Evolutionary conservation across 2,329 filamentous ascomycete species (phyloP).

Genomic region (Monosporascus sp.): DNA sequence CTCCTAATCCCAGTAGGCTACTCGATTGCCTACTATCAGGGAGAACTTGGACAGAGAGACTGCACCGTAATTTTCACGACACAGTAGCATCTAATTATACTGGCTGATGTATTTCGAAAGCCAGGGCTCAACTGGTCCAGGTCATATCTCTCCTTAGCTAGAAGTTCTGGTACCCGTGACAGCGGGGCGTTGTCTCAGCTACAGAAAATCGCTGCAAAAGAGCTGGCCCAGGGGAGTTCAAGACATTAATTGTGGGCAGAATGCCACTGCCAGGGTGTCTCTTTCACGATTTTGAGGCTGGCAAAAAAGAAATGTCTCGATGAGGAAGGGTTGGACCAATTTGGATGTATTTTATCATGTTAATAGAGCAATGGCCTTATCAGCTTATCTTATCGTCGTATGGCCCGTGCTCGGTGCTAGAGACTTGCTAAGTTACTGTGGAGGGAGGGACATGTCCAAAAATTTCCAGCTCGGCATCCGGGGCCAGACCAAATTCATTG

Average conservation of each 20-base stretch:
- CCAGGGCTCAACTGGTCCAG: too few relatives aligned
- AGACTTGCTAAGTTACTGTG: not conserved
- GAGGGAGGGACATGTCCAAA: not conserved
- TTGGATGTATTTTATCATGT: not conserved
- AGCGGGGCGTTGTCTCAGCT: slow-evolving; percentile 33
- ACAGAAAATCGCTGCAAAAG: slow-evolving; percentile 22
- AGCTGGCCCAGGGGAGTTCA: slow-evolving; percentile 11
- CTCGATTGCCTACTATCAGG: too few relatives aligned
- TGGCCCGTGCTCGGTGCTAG: not conserved
- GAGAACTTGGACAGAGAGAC: too few relatives aligned
- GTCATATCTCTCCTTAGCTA: too few relatives aligned
- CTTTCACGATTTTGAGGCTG: slow-evolving; percentile 40
- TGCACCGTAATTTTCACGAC: too few relatives aligned
- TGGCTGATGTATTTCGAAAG: too few relatives aligned
- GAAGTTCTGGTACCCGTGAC: slow-evolving; percentile 30
- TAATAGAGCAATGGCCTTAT: not conserved
- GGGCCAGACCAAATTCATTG: not conserved
- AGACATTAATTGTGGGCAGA: slow-evolving; percentile 32
- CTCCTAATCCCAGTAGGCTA: too few relatives aligned
- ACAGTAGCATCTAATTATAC: too few relatives aligned
- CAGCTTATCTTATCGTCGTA: not conserved
- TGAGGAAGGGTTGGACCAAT: not conserved
- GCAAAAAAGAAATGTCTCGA: slow-evolving; percentile 21
- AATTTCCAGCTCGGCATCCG: not conserved
- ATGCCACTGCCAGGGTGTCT: slow-evolving; percentile 44